These are phyloP conservation scores for Aureobasidium sp. DNA, from an alignment of 2,329 filamentous ascomycete genomes.

Conservation along the genomic window DNA sequence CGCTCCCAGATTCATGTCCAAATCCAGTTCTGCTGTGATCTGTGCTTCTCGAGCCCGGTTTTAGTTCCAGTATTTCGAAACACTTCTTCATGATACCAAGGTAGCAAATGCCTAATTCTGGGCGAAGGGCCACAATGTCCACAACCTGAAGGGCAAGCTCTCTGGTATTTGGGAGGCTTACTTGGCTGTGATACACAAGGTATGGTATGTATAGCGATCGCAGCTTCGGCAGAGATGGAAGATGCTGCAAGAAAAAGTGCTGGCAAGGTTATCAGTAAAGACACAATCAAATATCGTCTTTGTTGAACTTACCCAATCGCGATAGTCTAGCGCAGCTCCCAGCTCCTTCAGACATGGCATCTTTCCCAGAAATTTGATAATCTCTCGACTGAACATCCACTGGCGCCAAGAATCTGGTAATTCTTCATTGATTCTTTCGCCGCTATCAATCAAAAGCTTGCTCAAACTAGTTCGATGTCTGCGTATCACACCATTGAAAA, in stretches of 20 bases:
- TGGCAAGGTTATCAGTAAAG: conserved; percentile 28
- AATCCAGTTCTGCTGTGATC: neutral
- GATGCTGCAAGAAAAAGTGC: conserved; percentile 71
- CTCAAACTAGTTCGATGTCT: conserved; percentile 64
- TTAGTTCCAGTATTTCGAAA: conserved; percentile 69
- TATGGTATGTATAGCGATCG: conserved; percentile 64
- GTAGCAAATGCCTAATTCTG: conserved; percentile 71
- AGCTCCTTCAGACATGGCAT: conserved; percentile 68
- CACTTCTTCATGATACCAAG: conserved; percentile 71
- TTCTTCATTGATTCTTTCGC: conserved; percentile 45
- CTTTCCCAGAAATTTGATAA: conserved; percentile 65
- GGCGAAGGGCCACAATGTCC: conserved; percentile 68
- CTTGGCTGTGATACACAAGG: conserved; percentile 56
- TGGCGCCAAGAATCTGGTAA: conserved; percentile 47
- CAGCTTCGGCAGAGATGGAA: conserved; percentile 64
- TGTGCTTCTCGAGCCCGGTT: conserved; percentile 27
- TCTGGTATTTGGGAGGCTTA: conserved; percentile 47
- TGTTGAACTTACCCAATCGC: conserved; percentile 62
- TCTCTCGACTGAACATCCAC: conserved; percentile 65
- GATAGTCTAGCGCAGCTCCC: conserved; percentile 64
- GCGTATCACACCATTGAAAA: conserved; percentile 63
- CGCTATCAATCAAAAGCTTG: conserved; percentile 68
- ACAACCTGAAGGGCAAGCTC: conserved; percentile 71
- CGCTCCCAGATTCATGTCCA: conserved; percentile 17
- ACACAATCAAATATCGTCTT: neutral